Evolutionary conservation across 257 asterid genomes (phyloP).

Genomic region (Avicennia marina): DNA sequence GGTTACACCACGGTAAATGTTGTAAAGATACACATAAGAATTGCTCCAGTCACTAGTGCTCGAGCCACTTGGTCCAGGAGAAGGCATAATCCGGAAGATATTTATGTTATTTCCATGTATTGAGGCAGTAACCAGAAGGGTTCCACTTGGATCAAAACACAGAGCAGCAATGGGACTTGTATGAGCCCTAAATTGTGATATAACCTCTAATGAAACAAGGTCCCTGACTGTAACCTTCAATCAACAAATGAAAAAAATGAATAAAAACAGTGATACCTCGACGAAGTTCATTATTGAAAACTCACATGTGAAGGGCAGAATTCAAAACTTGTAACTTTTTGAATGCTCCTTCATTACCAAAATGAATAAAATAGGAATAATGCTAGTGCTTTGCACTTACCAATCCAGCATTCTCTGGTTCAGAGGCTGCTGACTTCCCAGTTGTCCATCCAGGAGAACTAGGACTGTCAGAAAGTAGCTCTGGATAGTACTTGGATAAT

Average conservation of each 20-base stretch:
- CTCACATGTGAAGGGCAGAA: too few relatives aligned
- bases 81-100: slow-evolving; percentile 60
- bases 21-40: slow-evolving; percentile 66
- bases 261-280: too few relatives aligned
- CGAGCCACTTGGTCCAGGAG: slow-evolving; percentile 30
- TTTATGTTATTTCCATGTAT: slow-evolving; percentile 65
- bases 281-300: too few relatives aligned
- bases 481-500: slow-evolving; percentile 54
- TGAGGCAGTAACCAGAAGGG: slow-evolving; percentile 75
- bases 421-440: slow-evolving; percentile 50
- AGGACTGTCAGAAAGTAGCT: slow-evolving; percentile 55
- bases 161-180: slow-evolving; percentile 71
- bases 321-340: too few relatives aligned
- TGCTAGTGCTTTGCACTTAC: slow-evolving; percentile 31
- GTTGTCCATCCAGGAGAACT: slow-evolving; percentile 59
- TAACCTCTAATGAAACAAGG: slow-evolving; percentile 50
- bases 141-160: slow-evolving; percentile 74
- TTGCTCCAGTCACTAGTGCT: slow-evolving; percentile 47
- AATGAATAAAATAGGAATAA: too few relatives aligned
- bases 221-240: slow-evolving; percentile 64
- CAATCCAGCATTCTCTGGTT: slow-evolving; percentile 68
- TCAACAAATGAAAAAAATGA: not conserved
- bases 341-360: not conserved
- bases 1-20: slow-evolving; percentile 65
- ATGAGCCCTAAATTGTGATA: slow-evolving; percentile 77